These are phyloP conservation scores for Rubus idaeus DNA, from an alignment of 306 rosid genomes.

Conservation along the genomic window DNA sequence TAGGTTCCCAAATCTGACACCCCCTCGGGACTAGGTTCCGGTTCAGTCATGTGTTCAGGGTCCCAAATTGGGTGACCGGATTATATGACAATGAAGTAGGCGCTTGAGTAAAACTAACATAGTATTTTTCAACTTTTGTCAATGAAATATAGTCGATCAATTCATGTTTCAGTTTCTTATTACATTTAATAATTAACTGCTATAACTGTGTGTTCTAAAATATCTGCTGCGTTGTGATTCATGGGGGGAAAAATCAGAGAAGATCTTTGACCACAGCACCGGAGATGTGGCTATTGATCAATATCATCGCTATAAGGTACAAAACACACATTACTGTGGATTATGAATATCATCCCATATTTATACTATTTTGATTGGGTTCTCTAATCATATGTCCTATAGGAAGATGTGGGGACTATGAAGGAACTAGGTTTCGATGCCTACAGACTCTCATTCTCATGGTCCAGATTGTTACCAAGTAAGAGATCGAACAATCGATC, in stretches of 20 bases:
- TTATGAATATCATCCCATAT: neutral
- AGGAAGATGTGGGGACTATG: conserved; percentile 17
- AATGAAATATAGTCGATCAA: neutral
- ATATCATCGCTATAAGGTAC: conserved; percentile 23
- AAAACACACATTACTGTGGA: neutral
- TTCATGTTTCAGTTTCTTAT: neutral
- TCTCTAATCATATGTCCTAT: conserved; percentile 3
- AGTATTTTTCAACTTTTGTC: neutral
- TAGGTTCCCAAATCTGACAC: neutral
- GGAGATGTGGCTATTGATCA: conserved; percentile 20
- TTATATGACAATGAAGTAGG: neutral
- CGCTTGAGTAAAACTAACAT: neutral
- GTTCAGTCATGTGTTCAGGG: no score
- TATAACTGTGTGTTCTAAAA: neutral
- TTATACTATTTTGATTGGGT: neutral
- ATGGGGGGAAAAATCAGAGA: neutral
- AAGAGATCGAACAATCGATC: neutral
- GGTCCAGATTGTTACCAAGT: conserved; percentile 20
- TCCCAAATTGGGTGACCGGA: neutral
- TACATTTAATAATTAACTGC: no score
- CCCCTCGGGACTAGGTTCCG: neutral
- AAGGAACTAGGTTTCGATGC: conserved; percentile 11
- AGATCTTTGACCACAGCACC: conserved; percentile 13
- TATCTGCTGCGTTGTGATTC: neutral
- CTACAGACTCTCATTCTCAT: conserved; percentile 19